phyloP scores from a whole-genome alignment of 2,329 filamentous ascomycete genomes.

The Didymella lethalis region DNA sequence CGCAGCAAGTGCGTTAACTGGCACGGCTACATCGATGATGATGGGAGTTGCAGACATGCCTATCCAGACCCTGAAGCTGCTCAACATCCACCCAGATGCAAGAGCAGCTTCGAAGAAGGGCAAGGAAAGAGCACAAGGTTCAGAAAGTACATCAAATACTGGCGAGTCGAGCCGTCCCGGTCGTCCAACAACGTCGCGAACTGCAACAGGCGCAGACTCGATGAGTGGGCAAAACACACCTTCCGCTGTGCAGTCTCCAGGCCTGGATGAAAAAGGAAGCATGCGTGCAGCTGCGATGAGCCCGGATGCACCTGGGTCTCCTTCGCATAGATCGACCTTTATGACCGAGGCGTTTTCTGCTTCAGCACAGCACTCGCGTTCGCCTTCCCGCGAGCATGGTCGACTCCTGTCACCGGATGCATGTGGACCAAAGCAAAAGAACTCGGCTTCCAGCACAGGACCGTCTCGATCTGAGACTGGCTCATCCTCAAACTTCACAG shows the following conservation, averaged over 20 bases:
- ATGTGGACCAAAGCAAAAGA: slow-evolving; percentile 25
- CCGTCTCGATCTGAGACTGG: slow-evolving; percentile 24
- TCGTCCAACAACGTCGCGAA: slow-evolving; percentile 23
- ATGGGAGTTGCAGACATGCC: slow-evolving; percentile 82
- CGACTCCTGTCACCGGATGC: slow-evolving; percentile 13
- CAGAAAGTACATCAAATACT: slow-evolving; percentile 22
- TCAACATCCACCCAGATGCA: slow-evolving; percentile 55
- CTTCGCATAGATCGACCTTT: slow-evolving; percentile 38
- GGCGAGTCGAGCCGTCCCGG: slow-evolving; percentile 28
- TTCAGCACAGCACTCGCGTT: slow-evolving; percentile 40
- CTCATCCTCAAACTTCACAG: slow-evolving; percentile 31
- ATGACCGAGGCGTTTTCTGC: slow-evolving; percentile 46
- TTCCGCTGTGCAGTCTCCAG: slow-evolving; percentile 24
- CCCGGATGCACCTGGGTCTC: slow-evolving; percentile 31
- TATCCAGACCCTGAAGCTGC: slow-evolving; percentile 60
- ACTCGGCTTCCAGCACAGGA: slow-evolving; percentile 31
- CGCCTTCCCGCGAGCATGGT: slow-evolving; percentile 35
- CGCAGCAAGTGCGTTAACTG: slow-evolving; percentile 78
- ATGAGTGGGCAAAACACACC: slow-evolving; percentile 33
- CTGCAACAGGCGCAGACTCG: slow-evolving; percentile 26
- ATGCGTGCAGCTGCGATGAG: slow-evolving; percentile 19
- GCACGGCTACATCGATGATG: slow-evolving; percentile 80
- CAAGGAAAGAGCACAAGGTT: slow-evolving; percentile 31
- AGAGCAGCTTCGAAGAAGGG: slow-evolving; percentile 35
- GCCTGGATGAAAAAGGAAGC: slow-evolving; percentile 19